phyloP scores from a whole-genome alignment of 192 early-diverging fungal genomes.

The Mortierella antarctica region DNA sequence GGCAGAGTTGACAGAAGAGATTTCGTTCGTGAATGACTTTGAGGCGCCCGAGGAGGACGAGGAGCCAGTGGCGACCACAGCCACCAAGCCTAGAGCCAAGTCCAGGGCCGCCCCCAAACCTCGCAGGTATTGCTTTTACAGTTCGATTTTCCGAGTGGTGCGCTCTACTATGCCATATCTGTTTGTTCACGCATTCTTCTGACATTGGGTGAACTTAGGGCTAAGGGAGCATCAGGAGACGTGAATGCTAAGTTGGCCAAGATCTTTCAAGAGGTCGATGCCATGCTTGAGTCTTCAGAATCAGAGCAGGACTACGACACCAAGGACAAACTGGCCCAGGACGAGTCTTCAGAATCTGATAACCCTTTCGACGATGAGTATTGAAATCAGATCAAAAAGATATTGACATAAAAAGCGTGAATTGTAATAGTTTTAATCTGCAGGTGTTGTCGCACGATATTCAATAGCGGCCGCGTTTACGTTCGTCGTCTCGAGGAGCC shows the following conservation, averaged over 20 bases:
- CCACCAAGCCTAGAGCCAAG: background rate
- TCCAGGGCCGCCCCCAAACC: background rate
- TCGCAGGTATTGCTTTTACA: background rate
- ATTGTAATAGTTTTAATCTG: no score
- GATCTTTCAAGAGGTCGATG: constrained; percentile 38
- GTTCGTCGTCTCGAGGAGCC: constrained; percentile 41
- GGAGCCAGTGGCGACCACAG: no score
- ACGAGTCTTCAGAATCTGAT: background rate
- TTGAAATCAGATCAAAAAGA: no score
- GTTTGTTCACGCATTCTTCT: background rate
- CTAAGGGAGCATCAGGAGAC: background rate
- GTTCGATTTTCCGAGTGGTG: background rate
- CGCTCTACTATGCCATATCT: background rate
- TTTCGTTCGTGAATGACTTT: constrained; percentile 45
- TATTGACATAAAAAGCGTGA: no score
- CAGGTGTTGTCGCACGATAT: background rate
- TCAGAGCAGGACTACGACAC: constrained; percentile 11
- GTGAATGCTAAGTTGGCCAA: constrained; percentile 22
- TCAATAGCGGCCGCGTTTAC: constrained; percentile 43
- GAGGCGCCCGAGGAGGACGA: constrained; percentile 25
- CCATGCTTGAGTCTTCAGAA: constrained; percentile 30
- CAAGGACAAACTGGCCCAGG: constrained; percentile 4
- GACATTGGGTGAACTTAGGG: background rate
- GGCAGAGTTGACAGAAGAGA: constrained; percentile 39
- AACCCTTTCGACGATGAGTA: no score